Base-by-base conservation (phyloP, 1,284 basidiomycete genomes). In the Heterobasidion irregulare region DNA sequence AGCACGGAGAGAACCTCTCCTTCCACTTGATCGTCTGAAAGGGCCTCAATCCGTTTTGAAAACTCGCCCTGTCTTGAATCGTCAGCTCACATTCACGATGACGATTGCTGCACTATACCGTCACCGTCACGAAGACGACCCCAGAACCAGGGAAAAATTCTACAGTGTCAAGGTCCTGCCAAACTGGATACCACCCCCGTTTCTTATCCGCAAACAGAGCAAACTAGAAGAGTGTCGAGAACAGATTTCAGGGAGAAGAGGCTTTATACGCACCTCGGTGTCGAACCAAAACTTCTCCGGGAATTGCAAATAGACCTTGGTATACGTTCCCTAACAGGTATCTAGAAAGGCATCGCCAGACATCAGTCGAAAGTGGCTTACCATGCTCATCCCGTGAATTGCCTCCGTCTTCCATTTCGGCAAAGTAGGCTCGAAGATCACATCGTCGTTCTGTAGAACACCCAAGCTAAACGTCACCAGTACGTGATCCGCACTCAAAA, bases 281-380 rank as follows among this genome's bases (percentile, higher is more conserved):
- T 82, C 74, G 57, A 84, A 84, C 85, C 85, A 88, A 64, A 88
- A 88, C 45, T 80, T 82, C 55, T 76, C 62, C 0, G 78, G 72
- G 62, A 87, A 88, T 58, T 82, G 75, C 49, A 87, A 61, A 66
- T 86, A 88, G 49, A 88, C 84, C 68, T 87, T 88, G 4, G 84
- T 86, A 62, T 84, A 88, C 2, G 77, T 83, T 2, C 74, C 75
- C 76, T 78, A 35, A 8, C 13, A 19, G 47, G 26, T 12, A 48
- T 48, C 45, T 15, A 16, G 34, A 13, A 33, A n/a, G 16, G 13
- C 32, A 56, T 13, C 46, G 33, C 13, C 47, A 15, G 8, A 33
- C 26, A 46, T n/a, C 35, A 4, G 50, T 8, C n/a, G 45, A 15
- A 18, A 32, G 18, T 10, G 9, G 58, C 67, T 53, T 36, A 78